Base-by-base conservation (phyloP, 441 rosid species). In the Croton laevigatus region DNA sequence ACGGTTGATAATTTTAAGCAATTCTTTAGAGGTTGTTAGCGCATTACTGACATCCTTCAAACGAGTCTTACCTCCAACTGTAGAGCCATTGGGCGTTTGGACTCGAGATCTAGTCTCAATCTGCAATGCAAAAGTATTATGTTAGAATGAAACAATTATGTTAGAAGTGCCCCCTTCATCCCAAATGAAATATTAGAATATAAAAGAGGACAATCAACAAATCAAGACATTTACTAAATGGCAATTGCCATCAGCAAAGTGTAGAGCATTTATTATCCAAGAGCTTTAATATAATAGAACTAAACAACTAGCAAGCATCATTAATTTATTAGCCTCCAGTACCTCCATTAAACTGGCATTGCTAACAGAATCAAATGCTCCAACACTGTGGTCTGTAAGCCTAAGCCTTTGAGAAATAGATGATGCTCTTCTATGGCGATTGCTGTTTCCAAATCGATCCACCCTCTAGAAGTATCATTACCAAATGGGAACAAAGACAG, bases 311-410 rank as follows among this genome's bases (percentile, higher is more conserved):
- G 8, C 34, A 59, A 9, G 8, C 10, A 9, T 40, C 10, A 40
- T 40, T 40, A 40, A 40, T 40, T 40, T 42, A 66, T 52, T n/a
- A 16, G 45, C 20, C 13, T 58, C 20, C 27, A 53, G 5, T 88
- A 93, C 99, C 91, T 93, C 98, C 98, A 95, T 93, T 62, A 95
- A 82, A 82, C 96, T 87, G 73, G 82, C 89, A 76, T 88, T 88
- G 85, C 92, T 91, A 69, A 84, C 63, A 51, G 92, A 92, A 76
- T 89, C 97, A 70, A 84, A 77, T 62, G 84, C 75, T 40, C 83
- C 85, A 68, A 76, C 81, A 79, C 66, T 80, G 59, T 79, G 78
- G 64, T 89, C 98, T 48, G 82, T 75, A 67, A 84, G 76, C 88
- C 83, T 87, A 69, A 88, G 90, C 87, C 73, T 89, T 48, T 87